These are phyloP conservation scores for Dothidotthia symphoricarpi DNA, from an alignment of 2,329 filamentous ascomycete species.

Conservation along the genomic window DNA sequence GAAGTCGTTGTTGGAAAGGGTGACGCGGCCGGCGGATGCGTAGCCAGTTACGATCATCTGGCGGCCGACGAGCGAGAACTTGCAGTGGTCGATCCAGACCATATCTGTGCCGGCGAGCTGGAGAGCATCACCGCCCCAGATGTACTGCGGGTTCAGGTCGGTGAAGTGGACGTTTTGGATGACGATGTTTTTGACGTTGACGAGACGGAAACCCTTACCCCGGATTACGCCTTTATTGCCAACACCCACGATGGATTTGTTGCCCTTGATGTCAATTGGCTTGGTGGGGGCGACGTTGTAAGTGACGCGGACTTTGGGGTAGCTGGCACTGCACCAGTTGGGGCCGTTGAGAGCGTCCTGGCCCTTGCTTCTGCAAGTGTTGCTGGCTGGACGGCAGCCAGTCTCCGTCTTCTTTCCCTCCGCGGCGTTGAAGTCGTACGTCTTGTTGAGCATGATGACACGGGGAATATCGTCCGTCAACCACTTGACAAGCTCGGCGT, in stretches of 20 bases:
- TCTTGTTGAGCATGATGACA: conserved; percentile 39
- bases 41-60: conserved; percentile 16
- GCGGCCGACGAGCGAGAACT: conserved; percentile 16
- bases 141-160: conserved; percentile 40
- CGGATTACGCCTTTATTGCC: conserved; percentile 40
- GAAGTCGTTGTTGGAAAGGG: conserved; percentile 20
- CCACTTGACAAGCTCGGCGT: conserved; percentile 19
- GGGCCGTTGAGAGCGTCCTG: conserved; percentile 58
- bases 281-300: conserved; percentile 32
- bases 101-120: conserved; percentile 29
- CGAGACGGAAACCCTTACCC: conserved; percentile 15
- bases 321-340: conserved; percentile 14
- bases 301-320: conserved; percentile 15
- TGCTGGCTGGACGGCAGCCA: conserved; percentile 43
- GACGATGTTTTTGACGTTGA: conserved; percentile 31
- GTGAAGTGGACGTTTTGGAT: conserved; percentile 44
- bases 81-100: conserved; percentile 37
- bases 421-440: conserved; percentile 22
- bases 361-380: conserved; percentile 46
- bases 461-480: conserved; percentile 33
- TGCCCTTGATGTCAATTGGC: conserved; percentile 35
- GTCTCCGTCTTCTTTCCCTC: conserved; percentile 19
- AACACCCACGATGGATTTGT: conserved; percentile 45
- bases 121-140: conserved; percentile 42
- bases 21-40: conserved; percentile 10